Base-by-base conservation (phyloP, 2,329 filamentous ascomycete species). In the Clarireedia sp. region DNA sequence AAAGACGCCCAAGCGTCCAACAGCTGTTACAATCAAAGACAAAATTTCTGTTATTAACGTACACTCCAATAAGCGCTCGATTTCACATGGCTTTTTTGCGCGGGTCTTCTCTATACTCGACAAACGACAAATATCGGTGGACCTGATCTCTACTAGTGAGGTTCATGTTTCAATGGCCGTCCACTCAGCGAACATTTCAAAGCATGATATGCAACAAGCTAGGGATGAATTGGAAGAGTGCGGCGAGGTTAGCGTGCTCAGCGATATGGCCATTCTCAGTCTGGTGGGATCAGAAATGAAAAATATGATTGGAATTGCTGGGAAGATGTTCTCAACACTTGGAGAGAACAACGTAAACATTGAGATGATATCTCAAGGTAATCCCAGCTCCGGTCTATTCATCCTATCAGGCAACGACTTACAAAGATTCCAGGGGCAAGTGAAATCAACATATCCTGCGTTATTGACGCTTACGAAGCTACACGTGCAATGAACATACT, bases 311-410 rank as follows among this genome's bases (percentile, higher is more conserved):
- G 94, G 94, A 59, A 90, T 99, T 60, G 89, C 89, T 7, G 94
- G 94, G 26, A 85, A 82, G 64, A 97, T 99, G 88, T 97, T 99
- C 72, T 89, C 87, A 48, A 95, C 91, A 1, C 77, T 99, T 17
- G 94, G 94, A 44, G 89, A 96, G 69, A 87, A 96, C 70, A 88
- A 89, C 65, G 85, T 99, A 68, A 99, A 99, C 70, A 90, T 99
- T 64, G 94, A 99, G 74, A 99, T 99, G 94, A 99, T 99, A 63
- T 96, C 90, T 23, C 94, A 99, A 75, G 94, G 94, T 92, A 78
- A 67, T 51, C 48, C 33, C n/a, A 37, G 19, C 54, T 51, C 19
- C 24, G 19, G 47, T 44, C 33, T 23, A 48, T 40, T 14, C 26
- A 33, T 43, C 36, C 26, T 59, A 36, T 43, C 23, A 33, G 21